phyloP scores from a whole-genome alignment of 2,329 filamentous ascomycete species.

The Fonsecaea erecta region DNA sequence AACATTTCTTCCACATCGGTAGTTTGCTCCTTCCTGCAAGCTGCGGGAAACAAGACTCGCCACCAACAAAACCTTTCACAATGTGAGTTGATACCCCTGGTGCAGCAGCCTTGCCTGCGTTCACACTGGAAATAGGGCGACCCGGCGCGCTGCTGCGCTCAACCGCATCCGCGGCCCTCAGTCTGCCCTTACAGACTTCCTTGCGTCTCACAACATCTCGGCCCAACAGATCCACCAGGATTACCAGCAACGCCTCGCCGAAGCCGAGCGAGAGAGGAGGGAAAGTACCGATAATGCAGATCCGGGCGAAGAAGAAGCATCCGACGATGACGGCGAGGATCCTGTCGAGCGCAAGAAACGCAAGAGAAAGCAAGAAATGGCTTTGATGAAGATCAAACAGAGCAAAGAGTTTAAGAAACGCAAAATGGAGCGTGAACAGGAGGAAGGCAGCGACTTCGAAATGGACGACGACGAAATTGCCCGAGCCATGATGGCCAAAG shows the following conservation, averaged over 20 bases:
- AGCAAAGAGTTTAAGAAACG: slow-evolving; percentile 56
- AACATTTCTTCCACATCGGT: background rate
- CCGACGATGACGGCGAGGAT: slow-evolving; percentile 43
- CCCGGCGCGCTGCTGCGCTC: slow-evolving; percentile 29
- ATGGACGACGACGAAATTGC: slow-evolving; percentile 49
- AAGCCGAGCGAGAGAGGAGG: slow-evolving; percentile 49
- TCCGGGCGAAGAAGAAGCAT: slow-evolving; percentile 46
- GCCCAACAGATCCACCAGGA: slow-evolving; percentile 66
- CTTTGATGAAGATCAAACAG: slow-evolving; percentile 53
- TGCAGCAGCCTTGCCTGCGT: background rate
- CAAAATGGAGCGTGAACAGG: slow-evolving; percentile 51
- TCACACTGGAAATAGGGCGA: slow-evolving; percentile 18
- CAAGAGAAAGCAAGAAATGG: slow-evolving; percentile 58
- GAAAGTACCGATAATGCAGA: slow-evolving; percentile 43
- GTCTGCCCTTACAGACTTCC: slow-evolving; percentile 70
- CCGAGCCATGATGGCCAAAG: slow-evolving; percentile 60
- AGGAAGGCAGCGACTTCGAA: slow-evolving; percentile 43
- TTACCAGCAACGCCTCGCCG: slow-evolving; percentile 58
- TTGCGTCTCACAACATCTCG: slow-evolving; percentile 71
- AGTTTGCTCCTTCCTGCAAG: background rate
- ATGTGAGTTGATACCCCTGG: slow-evolving; percentile 10
- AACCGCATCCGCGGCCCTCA: slow-evolving; percentile 64
- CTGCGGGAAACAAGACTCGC: background rate
- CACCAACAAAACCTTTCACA: background rate
- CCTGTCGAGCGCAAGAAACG: slow-evolving; percentile 58